Conservation (phyloP, 257 asterid genomes). For the Cinchona pubescens region DNA sequence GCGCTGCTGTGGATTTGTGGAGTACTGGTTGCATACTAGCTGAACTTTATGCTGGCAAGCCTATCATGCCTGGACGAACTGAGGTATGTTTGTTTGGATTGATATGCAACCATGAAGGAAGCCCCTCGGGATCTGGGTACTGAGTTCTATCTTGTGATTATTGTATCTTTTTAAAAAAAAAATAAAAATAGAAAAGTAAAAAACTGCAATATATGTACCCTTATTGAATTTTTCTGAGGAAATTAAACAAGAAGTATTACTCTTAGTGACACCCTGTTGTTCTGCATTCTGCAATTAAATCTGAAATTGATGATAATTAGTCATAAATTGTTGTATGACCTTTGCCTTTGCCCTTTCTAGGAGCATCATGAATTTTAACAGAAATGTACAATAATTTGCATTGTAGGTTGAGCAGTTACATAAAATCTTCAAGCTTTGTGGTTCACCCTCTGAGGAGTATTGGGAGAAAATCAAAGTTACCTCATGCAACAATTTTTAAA, state of each 20-base stretch:
- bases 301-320: not conserved
- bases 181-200: not conserved
- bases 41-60: slow-evolving; percentile 91
- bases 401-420: slow-evolving; percentile 93
- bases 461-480: slow-evolving; percentile 94
- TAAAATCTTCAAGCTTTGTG: slow-evolving; percentile 95
- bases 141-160: not conserved
- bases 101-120: not conserved
- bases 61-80: slow-evolving; percentile 97
- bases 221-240: not conserved
- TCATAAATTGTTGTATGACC: not conserved
- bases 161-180: not conserved
- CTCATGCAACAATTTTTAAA: slow-evolving; percentile 91
- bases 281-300: not conserved
- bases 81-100: slow-evolving; percentile 45
- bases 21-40: slow-evolving; percentile 93
- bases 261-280: not conserved
- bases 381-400: slow-evolving; percentile 13
- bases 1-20: slow-evolving; percentile 92
- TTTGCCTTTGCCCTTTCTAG: not conserved
- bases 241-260: not conserved
- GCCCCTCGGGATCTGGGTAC: not conserved
- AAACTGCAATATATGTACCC: not conserved
- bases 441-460: slow-evolving; percentile 94
- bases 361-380: not conserved